Conservation (phyloP, 164 flowering plant genomes). For the Sedum album region DNA sequence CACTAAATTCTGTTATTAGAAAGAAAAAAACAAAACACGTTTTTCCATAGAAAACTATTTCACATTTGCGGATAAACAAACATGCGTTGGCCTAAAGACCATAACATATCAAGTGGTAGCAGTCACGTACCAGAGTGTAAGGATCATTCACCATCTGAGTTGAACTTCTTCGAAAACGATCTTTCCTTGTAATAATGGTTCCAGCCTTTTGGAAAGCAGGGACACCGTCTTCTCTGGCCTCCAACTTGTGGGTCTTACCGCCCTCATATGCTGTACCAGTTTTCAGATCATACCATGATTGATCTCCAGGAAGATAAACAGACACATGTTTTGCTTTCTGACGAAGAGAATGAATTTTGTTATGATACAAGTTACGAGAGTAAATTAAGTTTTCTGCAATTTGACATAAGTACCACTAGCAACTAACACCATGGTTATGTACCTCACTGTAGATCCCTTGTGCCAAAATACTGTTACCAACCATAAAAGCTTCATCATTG, state of each 20-base stretch:
- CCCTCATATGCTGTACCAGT: slow-evolving; percentile 65
- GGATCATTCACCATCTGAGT: slow-evolving; percentile 96
- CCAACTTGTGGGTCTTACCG: slow-evolving; percentile 59
- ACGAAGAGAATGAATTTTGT: background rate
- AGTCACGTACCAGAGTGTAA: slow-evolving; percentile 79
- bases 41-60: background rate
- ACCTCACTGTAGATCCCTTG: slow-evolving; percentile 92
- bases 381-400: no score
- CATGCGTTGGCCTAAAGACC: no score
- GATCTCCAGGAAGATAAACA: slow-evolving; percentile 77
- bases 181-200: slow-evolving; percentile 84
- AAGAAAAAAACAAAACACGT: no score
- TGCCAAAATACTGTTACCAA: slow-evolving; percentile 78
- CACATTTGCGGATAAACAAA: background rate
- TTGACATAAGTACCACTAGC: background rate
- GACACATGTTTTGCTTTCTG: slow-evolving; percentile 73
- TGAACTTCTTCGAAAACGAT: slow-evolving; percentile 85
- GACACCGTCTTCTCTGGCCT: slow-evolving; percentile 61
- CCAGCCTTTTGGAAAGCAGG: slow-evolving; percentile 94
- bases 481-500: slow-evolving; percentile 97
- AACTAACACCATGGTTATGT: background rate
- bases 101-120: background rate
- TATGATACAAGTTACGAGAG: no score
- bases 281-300: slow-evolving; percentile 86
- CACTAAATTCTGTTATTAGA: no score